Evolutionary conservation across 208 protist species (phyloP).

Genomic region (Acanthamoeba quina): DNA sequence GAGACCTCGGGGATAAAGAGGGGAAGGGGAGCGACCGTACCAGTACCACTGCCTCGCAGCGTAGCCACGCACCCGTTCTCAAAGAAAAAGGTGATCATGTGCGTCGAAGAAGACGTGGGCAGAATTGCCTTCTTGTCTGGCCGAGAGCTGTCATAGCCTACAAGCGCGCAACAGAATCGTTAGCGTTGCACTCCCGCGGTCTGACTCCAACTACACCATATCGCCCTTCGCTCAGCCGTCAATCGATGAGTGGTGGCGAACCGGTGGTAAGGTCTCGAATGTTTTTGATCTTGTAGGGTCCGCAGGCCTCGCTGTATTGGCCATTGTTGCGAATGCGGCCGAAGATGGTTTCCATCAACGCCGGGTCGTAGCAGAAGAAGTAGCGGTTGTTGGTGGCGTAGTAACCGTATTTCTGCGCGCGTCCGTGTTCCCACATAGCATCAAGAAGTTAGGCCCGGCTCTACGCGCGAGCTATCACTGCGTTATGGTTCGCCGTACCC

Average conservation of each 20-base stretch:
- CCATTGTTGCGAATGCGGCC: conserved; percentile 87
- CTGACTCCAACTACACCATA: not conserved
- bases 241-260: not conserved
- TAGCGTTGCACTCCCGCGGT: not conserved
- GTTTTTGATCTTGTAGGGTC: conserved; percentile 78
- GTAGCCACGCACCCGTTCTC: conserved; percentile 94
- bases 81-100: conserved; percentile 97
- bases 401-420: conserved; percentile 67
- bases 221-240: not conserved
- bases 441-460: too few relatives aligned
- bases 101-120: conserved; percentile 88
- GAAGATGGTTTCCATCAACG: conserved; percentile 92
- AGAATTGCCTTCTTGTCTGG: conserved; percentile 89
- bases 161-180: not conserved
- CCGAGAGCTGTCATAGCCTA: conserved; percentile 71
- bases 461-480: too few relatives aligned
- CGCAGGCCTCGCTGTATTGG: conserved; percentile 78
- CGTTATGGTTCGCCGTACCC: not conserved
- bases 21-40: not conserved
- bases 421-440: not conserved
- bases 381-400: conserved; percentile 87
- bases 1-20: too few relatives aligned
- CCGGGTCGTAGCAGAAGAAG: conserved; percentile 93
- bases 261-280: conserved; percentile 95
- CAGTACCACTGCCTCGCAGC: conserved; percentile 97